phyloP scores from a whole-genome alignment of 169 alveolate genomes.

The Besnoitia besnoiti region DNA sequence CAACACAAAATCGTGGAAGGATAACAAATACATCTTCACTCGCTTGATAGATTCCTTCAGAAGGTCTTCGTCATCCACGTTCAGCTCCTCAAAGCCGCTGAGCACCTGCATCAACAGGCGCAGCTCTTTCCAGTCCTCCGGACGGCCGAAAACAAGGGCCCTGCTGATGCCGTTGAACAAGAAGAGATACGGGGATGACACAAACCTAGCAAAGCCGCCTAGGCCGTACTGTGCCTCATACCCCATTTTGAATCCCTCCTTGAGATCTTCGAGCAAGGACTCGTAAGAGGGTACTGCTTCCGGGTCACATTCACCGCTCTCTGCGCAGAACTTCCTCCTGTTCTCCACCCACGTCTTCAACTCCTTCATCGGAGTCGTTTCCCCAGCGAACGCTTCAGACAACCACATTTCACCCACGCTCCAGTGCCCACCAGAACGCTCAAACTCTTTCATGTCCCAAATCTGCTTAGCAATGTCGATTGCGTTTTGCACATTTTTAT shows the following conservation, averaged over 20 bases:
- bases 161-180: background rate
- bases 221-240: background rate
- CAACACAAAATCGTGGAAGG: background rate
- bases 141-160: background rate
- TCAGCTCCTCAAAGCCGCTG: background rate
- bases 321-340: background rate
- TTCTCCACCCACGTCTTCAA: background rate
- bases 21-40: background rate
- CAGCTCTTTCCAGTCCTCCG: background rate
- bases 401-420: background rate
- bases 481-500: background rate
- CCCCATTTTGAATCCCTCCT: background rate
- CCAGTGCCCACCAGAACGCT: background rate
- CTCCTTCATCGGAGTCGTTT: background rate
- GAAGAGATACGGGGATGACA: background rate
- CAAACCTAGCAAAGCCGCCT: constrained; percentile 6
- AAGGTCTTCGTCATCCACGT: background rate
- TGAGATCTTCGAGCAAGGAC: background rate
- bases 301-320: background rate
- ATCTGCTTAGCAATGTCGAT: background rate
- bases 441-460: background rate
- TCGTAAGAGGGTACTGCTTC: background rate
- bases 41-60: background rate
- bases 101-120: background rate
- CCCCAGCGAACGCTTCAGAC: background rate